These are phyloP conservation scores for Diaporthe longicolla DNA, from an alignment of 2,329 filamentous ascomycete genomes.

Conservation along the genomic window DNA sequence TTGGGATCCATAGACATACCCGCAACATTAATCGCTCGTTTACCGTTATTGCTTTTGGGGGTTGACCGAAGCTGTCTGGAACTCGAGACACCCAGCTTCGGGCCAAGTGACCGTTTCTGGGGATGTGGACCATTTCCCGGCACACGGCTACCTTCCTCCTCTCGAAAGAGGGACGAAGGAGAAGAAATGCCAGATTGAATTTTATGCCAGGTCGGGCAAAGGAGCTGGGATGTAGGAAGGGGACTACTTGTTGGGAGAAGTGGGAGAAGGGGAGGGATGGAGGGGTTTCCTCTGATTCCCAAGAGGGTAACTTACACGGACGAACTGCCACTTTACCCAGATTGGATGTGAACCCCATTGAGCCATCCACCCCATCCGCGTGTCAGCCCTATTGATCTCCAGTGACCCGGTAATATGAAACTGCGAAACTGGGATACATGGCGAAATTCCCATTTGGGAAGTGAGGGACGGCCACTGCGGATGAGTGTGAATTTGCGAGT, in stretches of 20 bases:
- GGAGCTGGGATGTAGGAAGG: background rate
- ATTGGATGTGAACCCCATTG: constrained; percentile 32
- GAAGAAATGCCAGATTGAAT: constrained; percentile 15
- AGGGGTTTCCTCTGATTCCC: constrained; percentile 22
- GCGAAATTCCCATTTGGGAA: constrained; percentile 1
- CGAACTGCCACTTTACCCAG: constrained; percentile 40
- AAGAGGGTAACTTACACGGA: constrained; percentile 43
- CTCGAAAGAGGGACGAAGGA: background rate
- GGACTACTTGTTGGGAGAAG: background rate
- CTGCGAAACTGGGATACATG: constrained; percentile 6
- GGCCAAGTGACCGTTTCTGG: constrained; percentile 25
- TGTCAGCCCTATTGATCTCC: constrained; percentile 33
- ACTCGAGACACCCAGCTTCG: background rate
- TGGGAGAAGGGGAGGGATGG: constrained; percentile 15
- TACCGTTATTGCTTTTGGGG: background rate
- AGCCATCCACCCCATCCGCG: constrained; percentile 12
- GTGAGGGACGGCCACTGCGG: background rate
- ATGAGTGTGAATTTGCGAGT: background rate
- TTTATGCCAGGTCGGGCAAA: background rate
- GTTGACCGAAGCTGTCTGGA: constrained; percentile 13
- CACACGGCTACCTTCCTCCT: background rate
- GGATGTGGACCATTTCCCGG: background rate
- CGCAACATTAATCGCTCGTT: constrained; percentile 16
- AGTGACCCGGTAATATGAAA: constrained; percentile 28
- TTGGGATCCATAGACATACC: constrained; percentile 21